phyloP scores from a whole-genome alignment of 2,329 filamentous ascomycete species.

The Talaromyces pinophilus region DNA sequence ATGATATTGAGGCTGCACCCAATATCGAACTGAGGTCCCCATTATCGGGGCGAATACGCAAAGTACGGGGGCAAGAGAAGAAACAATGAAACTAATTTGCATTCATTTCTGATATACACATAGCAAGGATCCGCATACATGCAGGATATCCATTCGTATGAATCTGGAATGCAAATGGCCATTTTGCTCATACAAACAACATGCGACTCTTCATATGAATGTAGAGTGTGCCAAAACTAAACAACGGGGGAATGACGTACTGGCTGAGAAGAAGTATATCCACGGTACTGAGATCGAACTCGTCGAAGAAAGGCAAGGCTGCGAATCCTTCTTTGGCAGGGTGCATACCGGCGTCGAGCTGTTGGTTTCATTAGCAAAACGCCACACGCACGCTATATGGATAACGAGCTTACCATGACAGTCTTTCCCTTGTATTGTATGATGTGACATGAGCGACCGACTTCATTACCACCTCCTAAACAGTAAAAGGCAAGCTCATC shows the following conservation, averaged over 20 bases:
- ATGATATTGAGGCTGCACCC: background rate
- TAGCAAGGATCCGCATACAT: slow-evolving; percentile 22
- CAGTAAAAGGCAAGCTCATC: slow-evolving; percentile 95
- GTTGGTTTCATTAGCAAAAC: slow-evolving; percentile 26
- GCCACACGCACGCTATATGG: no score
- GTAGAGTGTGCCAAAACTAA: background rate
- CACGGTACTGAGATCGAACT: slow-evolving; percentile 95
- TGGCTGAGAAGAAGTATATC: slow-evolving; percentile 98
- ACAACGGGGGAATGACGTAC: slow-evolving; percentile 64
- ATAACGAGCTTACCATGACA: slow-evolving; percentile 71
- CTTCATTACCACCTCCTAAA: slow-evolving; percentile 93
- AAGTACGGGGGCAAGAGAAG: slow-evolving; percentile 27
- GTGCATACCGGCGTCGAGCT: slow-evolving; percentile 97
- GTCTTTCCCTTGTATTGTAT: slow-evolving; percentile 99
- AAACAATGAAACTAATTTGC: slow-evolving; percentile 28
- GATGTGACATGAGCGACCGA: slow-evolving; percentile 95
- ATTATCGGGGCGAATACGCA: slow-evolving; percentile 26
- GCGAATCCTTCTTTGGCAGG: slow-evolving; percentile 93
- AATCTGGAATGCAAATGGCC: slow-evolving; percentile 13
- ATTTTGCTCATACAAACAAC: slow-evolving; percentile 25
- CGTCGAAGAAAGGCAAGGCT: slow-evolving; percentile 93
- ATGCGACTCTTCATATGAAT: slow-evolving; percentile 10
- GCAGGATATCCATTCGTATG: slow-evolving; percentile 8
- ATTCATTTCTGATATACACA: slow-evolving; percentile 44
- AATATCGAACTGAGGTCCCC: background rate